Evolutionary conservation across 2,329 filamentous ascomycete species (phyloP).

Genomic region (Beauveria scarabaeidicola): DNA sequence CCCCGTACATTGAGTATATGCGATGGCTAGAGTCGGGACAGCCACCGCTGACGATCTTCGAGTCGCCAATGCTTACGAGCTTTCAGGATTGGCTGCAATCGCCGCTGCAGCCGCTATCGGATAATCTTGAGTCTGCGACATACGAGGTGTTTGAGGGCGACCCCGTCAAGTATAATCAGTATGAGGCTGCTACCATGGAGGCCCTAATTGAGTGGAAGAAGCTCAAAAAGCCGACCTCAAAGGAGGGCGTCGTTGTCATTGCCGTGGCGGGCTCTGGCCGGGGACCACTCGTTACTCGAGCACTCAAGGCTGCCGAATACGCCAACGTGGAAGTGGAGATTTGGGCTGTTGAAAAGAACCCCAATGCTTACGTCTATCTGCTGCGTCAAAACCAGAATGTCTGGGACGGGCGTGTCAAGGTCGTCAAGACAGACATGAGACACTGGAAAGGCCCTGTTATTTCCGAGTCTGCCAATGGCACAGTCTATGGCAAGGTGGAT

Average conservation of each 20-base stretch:
- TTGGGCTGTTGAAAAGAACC: slow-evolving; percentile 97
- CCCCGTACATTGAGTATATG: slow-evolving; percentile 64
- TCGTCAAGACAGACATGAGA: slow-evolving; percentile 96
- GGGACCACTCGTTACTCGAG: slow-evolving; percentile 83
- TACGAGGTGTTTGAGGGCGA: slow-evolving; percentile 99
- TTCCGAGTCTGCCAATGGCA: slow-evolving; percentile 33
- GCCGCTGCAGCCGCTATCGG: slow-evolving; percentile 85
- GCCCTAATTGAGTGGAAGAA: slow-evolving; percentile 73
- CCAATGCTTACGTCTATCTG: slow-evolving; percentile 90
- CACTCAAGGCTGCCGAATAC: slow-evolving; percentile 67
- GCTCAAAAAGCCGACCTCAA: slow-evolving; percentile 63
- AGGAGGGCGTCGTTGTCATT: slow-evolving; percentile 65
- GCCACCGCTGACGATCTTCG: slow-evolving; percentile 46
- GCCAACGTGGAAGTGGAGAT: slow-evolving; percentile 73
- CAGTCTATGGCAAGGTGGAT: slow-evolving; percentile 62
- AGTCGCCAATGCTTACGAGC: slow-evolving; percentile 43
- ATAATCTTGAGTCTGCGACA: slow-evolving; percentile 93
- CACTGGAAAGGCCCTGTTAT: slow-evolving; percentile 78
- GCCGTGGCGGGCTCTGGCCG: slow-evolving; percentile 90
- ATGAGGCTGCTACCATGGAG: slow-evolving; percentile 73
- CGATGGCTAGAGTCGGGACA: slow-evolving; percentile 78
- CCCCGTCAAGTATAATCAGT: slow-evolving; percentile 95
- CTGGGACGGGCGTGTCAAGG: slow-evolving; percentile 74
- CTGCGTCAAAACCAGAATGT: slow-evolving; percentile 72
- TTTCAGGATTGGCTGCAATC: slow-evolving; percentile 94